These are phyloP conservation scores for Mucor racemosus DNA, from an alignment of 371 early-diverging fungal species.

Conservation along the genomic window DNA sequence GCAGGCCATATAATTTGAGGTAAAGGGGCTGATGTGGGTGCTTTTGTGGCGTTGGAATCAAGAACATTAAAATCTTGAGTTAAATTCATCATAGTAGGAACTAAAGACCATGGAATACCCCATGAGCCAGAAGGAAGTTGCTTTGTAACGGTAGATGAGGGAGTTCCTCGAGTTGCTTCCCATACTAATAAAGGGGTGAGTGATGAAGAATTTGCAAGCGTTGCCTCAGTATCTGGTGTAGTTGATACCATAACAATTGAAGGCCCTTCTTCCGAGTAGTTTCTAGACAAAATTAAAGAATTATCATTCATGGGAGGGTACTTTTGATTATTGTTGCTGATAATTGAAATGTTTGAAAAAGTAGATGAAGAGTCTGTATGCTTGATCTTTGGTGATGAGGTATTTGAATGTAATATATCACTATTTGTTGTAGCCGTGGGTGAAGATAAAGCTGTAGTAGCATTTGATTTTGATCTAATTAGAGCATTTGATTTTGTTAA, in stretches of 20 bases:
- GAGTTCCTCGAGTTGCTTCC: constrained; percentile 24
- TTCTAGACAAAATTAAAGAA: background rate
- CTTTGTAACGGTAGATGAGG: background rate
- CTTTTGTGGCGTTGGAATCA: constrained; percentile 1
- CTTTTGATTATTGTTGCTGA: background rate
- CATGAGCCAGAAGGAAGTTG: constrained; percentile 24
- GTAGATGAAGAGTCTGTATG: constrained; percentile 1
- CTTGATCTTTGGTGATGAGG: constrained; percentile 3
- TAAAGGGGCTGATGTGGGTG: background rate
- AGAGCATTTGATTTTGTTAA: background rate
- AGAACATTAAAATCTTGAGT: background rate
- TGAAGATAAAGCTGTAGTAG: constrained; percentile 12
- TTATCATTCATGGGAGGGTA: background rate
- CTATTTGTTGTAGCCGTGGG: constrained; percentile 2
- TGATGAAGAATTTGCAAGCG: constrained; percentile 26
- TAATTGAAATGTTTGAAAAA: constrained; percentile 1
- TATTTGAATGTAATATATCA: background rate
- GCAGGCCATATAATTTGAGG: constrained; percentile 29
- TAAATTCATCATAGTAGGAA: constrained; percentile 28
- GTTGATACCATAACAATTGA: constrained; percentile 31
- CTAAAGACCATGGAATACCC: constrained; percentile 46
- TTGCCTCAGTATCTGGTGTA: constrained; percentile 17
- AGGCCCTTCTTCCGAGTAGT: constrained; percentile 5
- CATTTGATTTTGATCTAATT: constrained; percentile 12
- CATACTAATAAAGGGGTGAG: constrained; percentile 36